Base-by-base conservation (phyloP, 2,329 filamentous ascomycete genomes). In the Corinectria fuckeliana region DNA sequence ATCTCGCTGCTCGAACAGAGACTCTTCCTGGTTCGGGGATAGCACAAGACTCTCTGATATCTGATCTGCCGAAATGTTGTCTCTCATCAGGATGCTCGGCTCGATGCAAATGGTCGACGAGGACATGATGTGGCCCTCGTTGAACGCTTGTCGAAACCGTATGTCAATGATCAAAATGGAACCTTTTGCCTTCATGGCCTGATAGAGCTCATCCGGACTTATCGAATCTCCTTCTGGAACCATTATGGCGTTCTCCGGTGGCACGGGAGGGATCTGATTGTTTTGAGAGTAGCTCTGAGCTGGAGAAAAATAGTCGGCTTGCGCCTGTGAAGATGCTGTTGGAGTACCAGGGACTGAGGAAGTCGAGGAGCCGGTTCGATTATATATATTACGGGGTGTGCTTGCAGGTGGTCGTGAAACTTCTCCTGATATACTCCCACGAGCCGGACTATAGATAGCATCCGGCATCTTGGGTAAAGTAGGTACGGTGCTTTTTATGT, bases 71-170 rank as follows among this genome's bases (percentile, higher is more conserved):
- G 87, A 88, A 18, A 89, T 82, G 44, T 86, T 88, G 42, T 89
- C 85, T 54, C 91, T 86, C 47, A 92, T 75, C 9, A 89, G 85
- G 42, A 96, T 85, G 21, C 80, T 82, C 3, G 93, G 92, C 70
- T 99, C 95, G 60, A 99, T 86, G 74, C 95, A 99, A 42, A 99
- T 92, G 36, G 93, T 91, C 5, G 87, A 89, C 56, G 88, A 88
- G 5, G 91, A 88, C 79, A 91, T 90, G 63, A 99, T 93, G 72
- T 99, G 95, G 0, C 95, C 95, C 47, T 89, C 84, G 67, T 98
- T 92, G 71, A 91, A 99, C 8, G 91, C 86, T 52, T 91, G 86
- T 23, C 95, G 88, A 56, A 85, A 81, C 36, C 95, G 88, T 39
- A 97, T 87, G 74, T 99, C 95, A 64, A 99, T 92, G 21, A 98